These are phyloP conservation scores for Eimeria maxima DNA, from an alignment of 169 alveolate species.

Conservation along the genomic window DNA sequence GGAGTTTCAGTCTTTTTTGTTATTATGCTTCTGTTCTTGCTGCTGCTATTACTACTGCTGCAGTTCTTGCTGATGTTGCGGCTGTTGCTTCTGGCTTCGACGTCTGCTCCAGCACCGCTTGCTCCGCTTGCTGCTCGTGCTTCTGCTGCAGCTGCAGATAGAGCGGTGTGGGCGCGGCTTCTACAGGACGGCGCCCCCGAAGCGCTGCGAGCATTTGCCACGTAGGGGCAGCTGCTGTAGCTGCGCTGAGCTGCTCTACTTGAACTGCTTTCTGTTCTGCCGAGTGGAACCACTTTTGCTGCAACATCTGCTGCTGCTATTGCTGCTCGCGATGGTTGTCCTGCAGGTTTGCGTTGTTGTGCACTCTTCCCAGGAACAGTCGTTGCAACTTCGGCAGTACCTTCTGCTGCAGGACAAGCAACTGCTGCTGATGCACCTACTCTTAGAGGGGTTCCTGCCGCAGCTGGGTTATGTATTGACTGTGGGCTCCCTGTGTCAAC, in stretches of 20 bases:
- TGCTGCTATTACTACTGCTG: background rate
- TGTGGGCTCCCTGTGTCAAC: background rate
- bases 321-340: background rate
- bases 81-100: background rate
- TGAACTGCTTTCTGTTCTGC: background rate
- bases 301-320: background rate
- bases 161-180: background rate
- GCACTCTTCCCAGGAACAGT: background rate
- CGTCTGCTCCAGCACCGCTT: background rate
- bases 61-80: background rate
- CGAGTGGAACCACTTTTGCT: background rate
- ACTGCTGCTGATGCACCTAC: background rate
- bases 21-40: background rate
- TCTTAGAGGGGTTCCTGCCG: background rate
- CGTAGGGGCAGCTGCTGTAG: constrained; percentile 16
- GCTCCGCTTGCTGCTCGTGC: background rate
- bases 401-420: background rate
- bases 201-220: background rate
- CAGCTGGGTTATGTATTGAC: background rate
- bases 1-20: background rate
- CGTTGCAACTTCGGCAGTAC: background rate
- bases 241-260: background rate
- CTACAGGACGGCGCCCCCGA: background rate
- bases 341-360: background rate
- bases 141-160: background rate